Evolutionary conservation across 2,329 filamentous ascomycete species (phyloP).

Genomic region (Zalaria obscura): DNA sequence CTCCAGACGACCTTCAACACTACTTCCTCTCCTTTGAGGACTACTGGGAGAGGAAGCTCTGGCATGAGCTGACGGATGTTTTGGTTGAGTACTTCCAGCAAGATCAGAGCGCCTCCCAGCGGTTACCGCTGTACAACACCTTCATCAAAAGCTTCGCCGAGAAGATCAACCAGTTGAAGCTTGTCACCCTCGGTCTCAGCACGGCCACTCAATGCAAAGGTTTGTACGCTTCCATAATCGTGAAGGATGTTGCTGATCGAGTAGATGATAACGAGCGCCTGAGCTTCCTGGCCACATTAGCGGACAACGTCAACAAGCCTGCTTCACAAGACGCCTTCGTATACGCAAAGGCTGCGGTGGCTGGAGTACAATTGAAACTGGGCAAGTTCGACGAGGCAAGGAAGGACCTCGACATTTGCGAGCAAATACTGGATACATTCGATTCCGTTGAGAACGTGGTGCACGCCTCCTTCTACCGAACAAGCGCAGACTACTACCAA

Average conservation of each 20-base stretch:
- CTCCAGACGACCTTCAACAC: slow-evolving; percentile 75
- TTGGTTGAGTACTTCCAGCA: slow-evolving; percentile 80
- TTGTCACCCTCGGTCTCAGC: slow-evolving; percentile 79
- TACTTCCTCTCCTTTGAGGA: slow-evolving; percentile 88
- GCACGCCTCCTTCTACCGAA: slow-evolving; percentile 90
- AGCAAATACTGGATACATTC: slow-evolving; percentile 78
- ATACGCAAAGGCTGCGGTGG: slow-evolving; percentile 82
- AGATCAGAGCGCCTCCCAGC: slow-evolving; percentile 66
- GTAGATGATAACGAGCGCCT: slow-evolving; percentile 77
- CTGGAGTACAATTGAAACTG: slow-evolving; percentile 71
- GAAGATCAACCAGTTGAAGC: slow-evolving; percentile 97
- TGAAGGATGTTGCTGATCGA: slow-evolving; percentile 14
- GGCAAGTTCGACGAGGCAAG: slow-evolving; percentile 69
- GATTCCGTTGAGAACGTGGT: slow-evolving; percentile 93
- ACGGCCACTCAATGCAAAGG: slow-evolving; percentile 74
- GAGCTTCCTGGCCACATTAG: slow-evolving; percentile 68
- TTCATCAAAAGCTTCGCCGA: slow-evolving; percentile 95
- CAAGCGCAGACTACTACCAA: slow-evolving; percentile 88
- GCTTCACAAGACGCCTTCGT: slow-evolving; percentile 92
- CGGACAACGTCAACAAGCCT: slow-evolving; percentile 79
- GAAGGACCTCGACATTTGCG: slow-evolving; percentile 73
- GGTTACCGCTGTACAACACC: slow-evolving; percentile 79
- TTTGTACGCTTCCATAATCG: slow-evolving; percentile 21
- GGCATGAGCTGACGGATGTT: slow-evolving; percentile 92
- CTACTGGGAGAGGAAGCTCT: slow-evolving; percentile 95